These are phyloP conservation scores for Cercospora berteroae DNA, from an alignment of 2,329 filamentous ascomycete species.

Conservation along the genomic window DNA sequence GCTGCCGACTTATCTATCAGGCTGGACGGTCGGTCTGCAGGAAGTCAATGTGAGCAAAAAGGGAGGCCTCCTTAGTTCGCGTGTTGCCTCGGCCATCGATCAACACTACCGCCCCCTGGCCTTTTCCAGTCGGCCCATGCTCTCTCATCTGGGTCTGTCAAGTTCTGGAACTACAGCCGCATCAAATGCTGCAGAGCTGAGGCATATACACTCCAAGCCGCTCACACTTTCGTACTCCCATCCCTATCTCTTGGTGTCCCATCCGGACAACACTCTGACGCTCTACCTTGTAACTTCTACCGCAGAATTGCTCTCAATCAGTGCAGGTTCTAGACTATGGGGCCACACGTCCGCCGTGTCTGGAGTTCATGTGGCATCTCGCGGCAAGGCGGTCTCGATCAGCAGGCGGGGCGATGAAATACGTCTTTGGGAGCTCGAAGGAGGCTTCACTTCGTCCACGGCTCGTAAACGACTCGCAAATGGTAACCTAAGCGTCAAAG, in stretches of 20 bases:
- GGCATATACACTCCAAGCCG: constrained; percentile 43
- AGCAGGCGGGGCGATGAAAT: constrained; percentile 67
- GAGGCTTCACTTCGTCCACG: constrained; percentile 54
- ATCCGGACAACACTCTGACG: constrained; percentile 84
- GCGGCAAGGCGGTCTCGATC: constrained; percentile 87
- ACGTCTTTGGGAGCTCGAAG: constrained; percentile 86
- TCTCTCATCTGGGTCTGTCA: constrained; percentile 28
- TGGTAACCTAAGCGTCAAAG: constrained; percentile 54
- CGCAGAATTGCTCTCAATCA: constrained; percentile 63
- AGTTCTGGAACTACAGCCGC: constrained; percentile 12
- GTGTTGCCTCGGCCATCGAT: constrained; percentile 52
- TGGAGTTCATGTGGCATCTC: constrained; percentile 76
- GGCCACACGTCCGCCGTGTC: constrained; percentile 89
- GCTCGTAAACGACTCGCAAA: constrained; percentile 44
- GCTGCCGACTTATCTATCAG: constrained; percentile 69
- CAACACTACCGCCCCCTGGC: constrained; percentile 46
- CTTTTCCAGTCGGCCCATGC: constrained; percentile 34
- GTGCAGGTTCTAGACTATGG: constrained; percentile 74
- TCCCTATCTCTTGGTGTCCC: constrained; percentile 79
- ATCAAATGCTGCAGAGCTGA: constrained; percentile 26
- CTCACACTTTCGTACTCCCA: constrained; percentile 60
- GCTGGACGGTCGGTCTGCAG: constrained; percentile 90
- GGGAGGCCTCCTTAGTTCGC: constrained; percentile 51
- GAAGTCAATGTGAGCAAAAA: constrained; percentile 67
- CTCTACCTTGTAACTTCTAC: constrained; percentile 78